Evolutionary conservation across 2,329 filamentous ascomycete species (phyloP).

Genomic region (Neocatenulostroma microsporum): DNA sequence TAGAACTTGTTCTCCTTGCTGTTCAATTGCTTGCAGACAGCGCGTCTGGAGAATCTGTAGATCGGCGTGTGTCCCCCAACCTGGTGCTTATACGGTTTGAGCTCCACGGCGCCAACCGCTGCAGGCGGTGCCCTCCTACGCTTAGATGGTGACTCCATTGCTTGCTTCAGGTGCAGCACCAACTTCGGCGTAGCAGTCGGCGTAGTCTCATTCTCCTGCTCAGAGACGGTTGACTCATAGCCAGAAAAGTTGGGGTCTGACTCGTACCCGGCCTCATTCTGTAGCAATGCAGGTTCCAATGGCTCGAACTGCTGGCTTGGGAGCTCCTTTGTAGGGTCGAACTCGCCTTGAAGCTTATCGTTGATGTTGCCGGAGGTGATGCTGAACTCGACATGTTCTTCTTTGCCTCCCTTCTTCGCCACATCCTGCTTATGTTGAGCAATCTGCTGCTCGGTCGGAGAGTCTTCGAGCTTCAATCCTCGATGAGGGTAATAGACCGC

Average conservation of each 20-base stretch:
- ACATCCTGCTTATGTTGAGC: slow-evolving; percentile 18
- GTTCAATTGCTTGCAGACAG: slow-evolving; percentile 96
- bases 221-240: slow-evolving; percentile 48
- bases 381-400: slow-evolving; percentile 56
- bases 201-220: slow-evolving; percentile 44
- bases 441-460: slow-evolving; percentile 23
- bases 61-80: slow-evolving; percentile 94
- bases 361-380: slow-evolving; percentile 53
- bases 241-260: slow-evolving; percentile 30
- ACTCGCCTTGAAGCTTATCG: slow-evolving; percentile 54
- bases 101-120: slow-evolving; percentile 82
- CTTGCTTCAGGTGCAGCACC: slow-evolving; percentile 28
- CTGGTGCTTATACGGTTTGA: slow-evolving; percentile 96
- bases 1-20: slow-evolving; percentile 99
- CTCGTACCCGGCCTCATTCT: slow-evolving; percentile 34
- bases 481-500: slow-evolving; percentile 76
- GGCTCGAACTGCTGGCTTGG: slow-evolving; percentile 13
- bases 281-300: slow-evolving; percentile 10
- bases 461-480: slow-evolving; percentile 39
- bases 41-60: slow-evolving; percentile 88
- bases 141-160: slow-evolving; percentile 16
- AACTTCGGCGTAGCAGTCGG: slow-evolving; percentile 40
- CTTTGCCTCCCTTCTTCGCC: too few species aligned
- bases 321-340: too few species aligned
- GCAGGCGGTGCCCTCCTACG: slow-evolving; percentile 34